Evolutionary conservation across 495 filamentous ascomycete genomes (phyloP).

Genomic region (Aspergillus avenaceus): DNA sequence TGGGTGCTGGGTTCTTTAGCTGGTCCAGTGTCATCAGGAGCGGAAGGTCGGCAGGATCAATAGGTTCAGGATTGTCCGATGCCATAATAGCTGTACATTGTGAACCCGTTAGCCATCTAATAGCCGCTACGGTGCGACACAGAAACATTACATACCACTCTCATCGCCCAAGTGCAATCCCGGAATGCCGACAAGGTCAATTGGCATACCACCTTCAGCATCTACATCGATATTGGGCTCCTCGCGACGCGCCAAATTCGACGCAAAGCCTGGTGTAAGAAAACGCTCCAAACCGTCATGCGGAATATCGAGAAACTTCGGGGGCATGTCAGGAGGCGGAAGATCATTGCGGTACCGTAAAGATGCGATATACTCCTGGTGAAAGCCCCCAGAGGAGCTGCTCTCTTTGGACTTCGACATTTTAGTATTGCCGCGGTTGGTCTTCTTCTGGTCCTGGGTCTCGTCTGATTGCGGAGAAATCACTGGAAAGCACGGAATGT

Average conservation of each 20-base stretch:
- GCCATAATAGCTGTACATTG: slow-evolving; percentile 68
- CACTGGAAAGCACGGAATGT: background rate
- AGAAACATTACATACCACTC: slow-evolving; percentile 61
- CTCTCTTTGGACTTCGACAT: slow-evolving; percentile 40
- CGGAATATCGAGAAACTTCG: slow-evolving; percentile 94
- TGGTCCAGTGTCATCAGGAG: slow-evolving; percentile 76
- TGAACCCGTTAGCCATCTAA: slow-evolving; percentile 7
- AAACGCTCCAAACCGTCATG: slow-evolving; percentile 87
- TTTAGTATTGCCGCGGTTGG: too few relatives aligned
- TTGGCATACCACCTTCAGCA: slow-evolving; percentile 94
- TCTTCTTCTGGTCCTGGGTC: background rate
- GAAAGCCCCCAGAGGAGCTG: slow-evolving; percentile 59
- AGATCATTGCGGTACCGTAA: slow-evolving; percentile 93
- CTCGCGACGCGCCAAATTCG: slow-evolving; percentile 81
- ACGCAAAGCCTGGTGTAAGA: slow-evolving; percentile 81
- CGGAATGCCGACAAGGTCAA: slow-evolving; percentile 92
- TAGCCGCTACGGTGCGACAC: background rate
- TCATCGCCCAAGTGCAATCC: slow-evolving; percentile 94
- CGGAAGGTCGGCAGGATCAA: slow-evolving; percentile 76
- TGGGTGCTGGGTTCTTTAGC: slow-evolving; percentile 75
- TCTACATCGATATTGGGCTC: slow-evolving; percentile 95
- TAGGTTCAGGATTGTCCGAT: slow-evolving; percentile 58
- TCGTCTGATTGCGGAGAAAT: slow-evolving; percentile 3
- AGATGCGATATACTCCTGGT: slow-evolving; percentile 94
- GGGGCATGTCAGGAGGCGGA: slow-evolving; percentile 86